Evolutionary conservation across 2,329 filamentous ascomycete genomes (phyloP), one percentile per base, ranked within the genome.

Genomic region (Nannizziopsis arthrosporioides): DNA sequence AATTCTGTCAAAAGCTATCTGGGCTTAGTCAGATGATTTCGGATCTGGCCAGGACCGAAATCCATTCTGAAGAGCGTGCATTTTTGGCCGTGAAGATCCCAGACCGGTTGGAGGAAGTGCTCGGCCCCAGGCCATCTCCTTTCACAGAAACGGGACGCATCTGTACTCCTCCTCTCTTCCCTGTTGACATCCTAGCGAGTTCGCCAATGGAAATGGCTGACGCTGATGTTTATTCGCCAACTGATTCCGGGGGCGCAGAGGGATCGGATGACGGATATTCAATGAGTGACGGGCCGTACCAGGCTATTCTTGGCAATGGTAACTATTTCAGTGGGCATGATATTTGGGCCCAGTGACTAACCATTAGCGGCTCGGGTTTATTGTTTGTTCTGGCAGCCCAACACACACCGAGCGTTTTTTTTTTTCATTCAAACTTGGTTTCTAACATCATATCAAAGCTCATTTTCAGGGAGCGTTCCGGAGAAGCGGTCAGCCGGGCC

Each of bases 1-100:
- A 55, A 22, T 53, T 55, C 27, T 55, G 54, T 42, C 54, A 54
- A 36, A 54, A 52, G 36, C 42, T 55, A 6, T 55, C 54, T 4
- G 54, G 54, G 10, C 32, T 55, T 11, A 51, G 48, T 38, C 51
- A 54, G 36, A 55, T 54, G 52, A 55, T 55, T 34, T 50, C 51
- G 17, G 43, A 53, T 32, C 45, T 55, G 9, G 48, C 53, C n/a
- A 37, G 49, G 41, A 53, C 53, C 4, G 47, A 51, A 7, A 39
- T 31, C 37, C 40, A 51, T 32, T 51, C 51, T 37, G 46, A 52
- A 36, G 49, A 51, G 37, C 50, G 54, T 8, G 34, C 44, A 43
- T 54, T 50, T 37, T 47, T 55, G 32, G 54, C 53, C 15, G 35
- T 43, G 17, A 54, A 55, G 31, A 55, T 55, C 35, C 44, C 44